Conservation (phyloP, 495 filamentous ascomycete genomes). For the Penicillium crystallinum region DNA sequence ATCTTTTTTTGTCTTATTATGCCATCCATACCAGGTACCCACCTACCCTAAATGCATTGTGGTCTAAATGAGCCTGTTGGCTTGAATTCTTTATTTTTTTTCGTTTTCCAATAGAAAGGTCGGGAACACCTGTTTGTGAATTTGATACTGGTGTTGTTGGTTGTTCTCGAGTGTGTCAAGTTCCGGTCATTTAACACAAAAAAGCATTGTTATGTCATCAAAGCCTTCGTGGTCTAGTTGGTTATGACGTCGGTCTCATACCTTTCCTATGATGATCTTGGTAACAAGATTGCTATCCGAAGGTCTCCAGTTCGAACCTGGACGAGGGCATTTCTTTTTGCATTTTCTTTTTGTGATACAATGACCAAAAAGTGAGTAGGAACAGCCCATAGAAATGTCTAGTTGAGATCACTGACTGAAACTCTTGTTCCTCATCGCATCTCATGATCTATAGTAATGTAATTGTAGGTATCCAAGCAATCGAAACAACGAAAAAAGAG, state of each 20-base stretch:
- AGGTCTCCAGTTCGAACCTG: constrained; percentile 13
- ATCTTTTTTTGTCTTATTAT: constrained; percentile 6
- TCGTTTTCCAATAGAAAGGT: too few relatives aligned
- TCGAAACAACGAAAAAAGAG: neutral
- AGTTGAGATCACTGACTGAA: too few relatives aligned
- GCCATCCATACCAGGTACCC: too few relatives aligned
- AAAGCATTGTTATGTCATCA: neutral
- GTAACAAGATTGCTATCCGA: constrained; percentile 8
- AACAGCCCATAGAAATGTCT: too few relatives aligned
- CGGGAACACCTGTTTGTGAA: too few relatives aligned
- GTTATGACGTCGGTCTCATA: constrained; percentile 12
- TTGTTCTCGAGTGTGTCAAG: too few relatives aligned
- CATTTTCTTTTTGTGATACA: neutral
- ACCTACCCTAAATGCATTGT: too few relatives aligned
- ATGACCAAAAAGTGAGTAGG: too few relatives aligned
- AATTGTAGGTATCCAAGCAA: neutral
- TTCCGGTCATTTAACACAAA: too few relatives aligned
- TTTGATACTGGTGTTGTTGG: too few relatives aligned
- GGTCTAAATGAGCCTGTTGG: too few relatives aligned
- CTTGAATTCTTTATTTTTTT: neutral
- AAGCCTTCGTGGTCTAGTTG: constrained; percentile 10
- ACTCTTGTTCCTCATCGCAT: too few relatives aligned
- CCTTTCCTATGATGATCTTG: constrained; percentile 5
- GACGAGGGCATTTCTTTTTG: constrained; percentile 8
- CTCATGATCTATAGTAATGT: neutral